Percentiles rank a stretch among this genome's conserved stretches.
phyloP scores from a whole-genome alignment of 805 yeast genomes.

The Tetrapisispora phaffii region DNA sequence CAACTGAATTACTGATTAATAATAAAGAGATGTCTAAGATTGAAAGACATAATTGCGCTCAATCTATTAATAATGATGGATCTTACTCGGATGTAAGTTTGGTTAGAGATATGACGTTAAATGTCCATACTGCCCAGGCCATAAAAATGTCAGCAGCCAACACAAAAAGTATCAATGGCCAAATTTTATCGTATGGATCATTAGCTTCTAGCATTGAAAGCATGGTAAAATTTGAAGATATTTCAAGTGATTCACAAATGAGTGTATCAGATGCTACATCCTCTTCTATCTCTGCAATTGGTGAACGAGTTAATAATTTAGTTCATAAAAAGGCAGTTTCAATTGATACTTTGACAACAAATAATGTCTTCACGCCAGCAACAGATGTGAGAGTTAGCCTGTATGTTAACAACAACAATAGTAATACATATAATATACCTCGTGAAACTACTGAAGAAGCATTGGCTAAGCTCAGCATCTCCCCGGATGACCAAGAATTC shows the following conservation, averaged over 20 bases:
- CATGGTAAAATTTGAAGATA: slow-evolving; percentile 26
- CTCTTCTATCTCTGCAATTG: slow-evolving; percentile 16
- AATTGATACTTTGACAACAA: slow-evolving; percentile 25
- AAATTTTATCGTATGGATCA: not conserved
- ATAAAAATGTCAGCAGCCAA: slow-evolving; percentile 15
- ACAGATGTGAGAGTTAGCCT: slow-evolving; percentile 28
- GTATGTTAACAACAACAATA: slow-evolving; percentile 17
- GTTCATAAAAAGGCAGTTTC: slow-evolving; percentile 27
- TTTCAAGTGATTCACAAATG: slow-evolving; percentile 12
- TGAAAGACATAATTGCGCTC: too few species aligned
- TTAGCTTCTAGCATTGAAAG: slow-evolving; percentile 7
- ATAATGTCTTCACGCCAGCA: slow-evolving; percentile 22
- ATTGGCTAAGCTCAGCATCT: slow-evolving; percentile 23
- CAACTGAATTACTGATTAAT: slow-evolving; percentile 4
- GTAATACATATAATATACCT: slow-evolving; percentile 10
- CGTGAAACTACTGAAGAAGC: slow-evolving; percentile 29
- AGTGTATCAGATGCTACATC: slow-evolving; percentile 2
- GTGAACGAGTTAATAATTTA: not conserved
- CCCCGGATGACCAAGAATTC: slow-evolving; percentile 17
- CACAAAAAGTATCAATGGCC: slow-evolving; percentile 1
- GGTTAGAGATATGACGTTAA: slow-evolving; percentile 24
- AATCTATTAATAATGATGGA: slow-evolving; percentile 5
- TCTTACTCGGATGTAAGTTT: slow-evolving; percentile 21
- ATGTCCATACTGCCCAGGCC: slow-evolving; percentile 24
- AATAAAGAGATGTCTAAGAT: slow-evolving; percentile 1